Conservation (phyloP, 495 filamentous ascomycete genomes). For the Elaphomyces granulatus region DNA sequence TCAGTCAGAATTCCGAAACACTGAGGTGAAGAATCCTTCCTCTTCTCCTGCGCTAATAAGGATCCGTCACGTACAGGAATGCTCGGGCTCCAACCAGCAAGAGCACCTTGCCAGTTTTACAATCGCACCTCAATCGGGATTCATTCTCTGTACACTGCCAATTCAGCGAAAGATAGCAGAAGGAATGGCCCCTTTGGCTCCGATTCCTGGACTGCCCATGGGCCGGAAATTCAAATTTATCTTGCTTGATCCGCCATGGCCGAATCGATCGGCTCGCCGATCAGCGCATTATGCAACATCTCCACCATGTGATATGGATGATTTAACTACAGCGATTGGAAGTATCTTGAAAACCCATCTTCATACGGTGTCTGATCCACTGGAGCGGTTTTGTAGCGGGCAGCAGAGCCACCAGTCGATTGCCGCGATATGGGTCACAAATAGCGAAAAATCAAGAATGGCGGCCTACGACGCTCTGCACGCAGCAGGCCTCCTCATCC, state of each 20-base stretch:
- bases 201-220: conserved; percentile 17
- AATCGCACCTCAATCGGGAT: conserved; percentile 39
- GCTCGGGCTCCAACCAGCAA: background rate
- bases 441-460: conserved; percentile 45
- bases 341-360: conserved; percentile 20
- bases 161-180: conserved; percentile 7
- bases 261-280: conserved; percentile 70
- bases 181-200: conserved; percentile 10
- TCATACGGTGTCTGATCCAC: background rate
- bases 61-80: conserved; percentile 7
- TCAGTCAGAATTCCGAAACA: conserved; percentile 17
- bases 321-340: conserved; percentile 15
- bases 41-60: conserved; percentile 12
- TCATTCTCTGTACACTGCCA: conserved; percentile 30
- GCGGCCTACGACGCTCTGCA: conserved; percentile 46
- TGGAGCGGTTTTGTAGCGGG: background rate
- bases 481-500: conserved; percentile 45
- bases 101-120: conserved; percentile 17
- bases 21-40: conserved; percentile 25
- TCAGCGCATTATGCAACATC: conserved; percentile 50
- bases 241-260: conserved; percentile 87
- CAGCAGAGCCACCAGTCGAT: conserved; percentile 12
- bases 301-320: conserved; percentile 20
- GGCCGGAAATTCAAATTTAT: conserved; percentile 55
- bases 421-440: conserved; percentile 78